Evolutionary conservation across 2,329 filamentous ascomycete genomes (phyloP).

Genomic region (Colletotrichum sp.): DNA sequence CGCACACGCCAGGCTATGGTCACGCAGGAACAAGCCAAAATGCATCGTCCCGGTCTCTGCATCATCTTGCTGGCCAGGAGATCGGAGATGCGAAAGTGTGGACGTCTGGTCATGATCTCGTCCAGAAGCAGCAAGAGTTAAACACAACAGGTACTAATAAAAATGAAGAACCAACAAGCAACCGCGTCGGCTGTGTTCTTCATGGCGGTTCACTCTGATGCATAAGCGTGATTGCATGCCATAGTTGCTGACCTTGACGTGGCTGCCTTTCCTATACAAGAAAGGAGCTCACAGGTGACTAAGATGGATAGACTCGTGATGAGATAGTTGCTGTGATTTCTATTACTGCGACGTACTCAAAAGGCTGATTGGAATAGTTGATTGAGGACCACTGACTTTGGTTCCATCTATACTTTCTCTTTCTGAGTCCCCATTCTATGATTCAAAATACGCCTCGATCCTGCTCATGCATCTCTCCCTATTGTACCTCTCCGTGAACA

Average conservation of each 20-base stretch:
- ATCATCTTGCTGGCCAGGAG: no score
- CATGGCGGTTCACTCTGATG: not conserved
- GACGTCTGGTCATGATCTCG: no score
- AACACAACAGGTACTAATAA: no score
- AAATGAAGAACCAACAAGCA: no score
- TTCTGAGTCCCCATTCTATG: not conserved
- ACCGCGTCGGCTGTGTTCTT: not conserved
- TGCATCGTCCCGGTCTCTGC: no score
- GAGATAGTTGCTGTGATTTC: not conserved
- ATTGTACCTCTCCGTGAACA: not conserved
- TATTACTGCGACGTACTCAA: not conserved
- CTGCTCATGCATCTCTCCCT: constrained; percentile 2
- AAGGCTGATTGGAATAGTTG: not conserved
- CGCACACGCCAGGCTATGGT: no score
- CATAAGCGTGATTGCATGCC: not conserved
- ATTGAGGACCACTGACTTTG: not conserved
- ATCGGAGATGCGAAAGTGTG: no score
- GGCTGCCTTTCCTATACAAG: not conserved
- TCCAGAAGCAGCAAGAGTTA: no score
- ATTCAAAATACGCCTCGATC: not conserved
- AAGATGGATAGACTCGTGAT: not conserved
- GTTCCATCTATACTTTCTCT: not conserved
- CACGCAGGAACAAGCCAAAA: no score
- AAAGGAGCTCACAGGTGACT: not conserved
- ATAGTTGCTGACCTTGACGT: not conserved